phyloP scores from a whole-genome alignment of 2,329 filamentous ascomycete species.

The Neospermospora avenae region DNA sequence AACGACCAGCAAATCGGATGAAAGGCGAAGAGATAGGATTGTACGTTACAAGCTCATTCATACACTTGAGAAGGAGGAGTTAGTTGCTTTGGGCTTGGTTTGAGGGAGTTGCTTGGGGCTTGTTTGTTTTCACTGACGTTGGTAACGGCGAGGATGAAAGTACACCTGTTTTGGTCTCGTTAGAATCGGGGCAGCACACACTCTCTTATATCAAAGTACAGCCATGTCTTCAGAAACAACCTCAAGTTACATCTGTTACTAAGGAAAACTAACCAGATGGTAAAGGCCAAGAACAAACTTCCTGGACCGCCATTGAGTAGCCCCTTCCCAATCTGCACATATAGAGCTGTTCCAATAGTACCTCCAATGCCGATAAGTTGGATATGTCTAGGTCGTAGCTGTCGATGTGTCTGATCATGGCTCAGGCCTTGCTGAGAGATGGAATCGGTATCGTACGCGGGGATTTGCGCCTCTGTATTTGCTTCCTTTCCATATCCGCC shows the following conservation, averaged over 20 bases:
- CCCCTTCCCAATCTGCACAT: conserved; percentile 52
- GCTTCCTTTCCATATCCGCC: conserved; percentile 17
- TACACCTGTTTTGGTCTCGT: conserved; percentile 40
- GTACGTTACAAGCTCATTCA: conserved; percentile 76
- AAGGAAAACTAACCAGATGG: conserved; percentile 45
- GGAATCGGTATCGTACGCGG: conserved; percentile 14
- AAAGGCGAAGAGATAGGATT: conserved; percentile 75
- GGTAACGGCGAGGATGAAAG: conserved; percentile 57
- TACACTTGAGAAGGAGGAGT: conserved; percentile 24
- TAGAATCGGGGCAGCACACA: neutral
- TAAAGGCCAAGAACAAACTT: conserved; percentile 56
- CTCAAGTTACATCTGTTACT: conserved; percentile 18
- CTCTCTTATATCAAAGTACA: neutral
- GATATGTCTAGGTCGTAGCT: conserved; percentile 39
- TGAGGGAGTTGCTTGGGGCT: conserved; percentile 37
- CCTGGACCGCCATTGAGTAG: conserved; percentile 57
- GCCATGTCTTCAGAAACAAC: neutral
- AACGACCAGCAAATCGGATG: conserved; percentile 72
- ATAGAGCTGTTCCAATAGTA: conserved; percentile 59
- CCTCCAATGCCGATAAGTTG: conserved; percentile 54
- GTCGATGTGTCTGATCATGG: conserved; percentile 36
- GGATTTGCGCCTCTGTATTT: conserved; percentile 22
- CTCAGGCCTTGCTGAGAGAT: conserved; percentile 1
- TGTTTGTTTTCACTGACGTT: conserved; percentile 41
- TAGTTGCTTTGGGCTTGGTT: conserved; percentile 18